A percentile compares a stretch with the other conserved stretches of the same genome.
Conservation (phyloP, 345 rosid genomes). For the Anacardium occidentale region DNA sequence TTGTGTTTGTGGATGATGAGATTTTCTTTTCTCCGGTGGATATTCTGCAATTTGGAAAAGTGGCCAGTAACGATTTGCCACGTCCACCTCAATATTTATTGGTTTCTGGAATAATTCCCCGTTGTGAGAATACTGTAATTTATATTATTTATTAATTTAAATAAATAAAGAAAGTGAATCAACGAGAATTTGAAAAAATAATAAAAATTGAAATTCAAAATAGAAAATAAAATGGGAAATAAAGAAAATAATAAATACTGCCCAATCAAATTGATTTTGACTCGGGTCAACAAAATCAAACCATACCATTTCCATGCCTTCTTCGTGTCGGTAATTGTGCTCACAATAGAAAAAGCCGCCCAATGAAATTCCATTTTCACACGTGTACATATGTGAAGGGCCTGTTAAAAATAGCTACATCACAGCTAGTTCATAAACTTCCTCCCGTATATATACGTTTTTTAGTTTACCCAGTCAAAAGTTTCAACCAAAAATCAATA, state of each 20-base stretch:
- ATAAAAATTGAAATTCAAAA: too few species aligned
- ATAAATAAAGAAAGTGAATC: too few species aligned
- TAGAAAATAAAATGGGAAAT: too few species aligned
- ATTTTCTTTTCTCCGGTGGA: constrained; percentile 10
- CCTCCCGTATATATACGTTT: neutral
- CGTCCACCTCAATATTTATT: neutral
- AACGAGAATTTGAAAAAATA: too few species aligned
- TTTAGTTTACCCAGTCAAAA: neutral
- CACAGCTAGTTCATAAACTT: neutral
- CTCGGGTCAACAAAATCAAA: constrained; percentile 10
- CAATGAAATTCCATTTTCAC: neutral
- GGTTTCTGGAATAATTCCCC: neutral
- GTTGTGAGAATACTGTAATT: too few species aligned
- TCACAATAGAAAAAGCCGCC: neutral
- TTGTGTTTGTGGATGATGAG: constrained; percentile 11
- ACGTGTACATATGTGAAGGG: neutral
- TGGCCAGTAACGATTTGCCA: constrained; percentile 3
- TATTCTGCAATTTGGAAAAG: neutral
- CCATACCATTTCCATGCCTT: neutral
- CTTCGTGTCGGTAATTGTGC: constrained; percentile 3
- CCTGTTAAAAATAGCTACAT: neutral
- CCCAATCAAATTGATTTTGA: too few species aligned
- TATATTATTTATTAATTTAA: too few species aligned
- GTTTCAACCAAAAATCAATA: neutral
- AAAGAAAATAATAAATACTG: too few species aligned